A percentile compares a stretch with the other conserved stretches of the same genome.
Conservation (phyloP, 768 basidiomycete genomes). For the Boletales sp. region DNA sequence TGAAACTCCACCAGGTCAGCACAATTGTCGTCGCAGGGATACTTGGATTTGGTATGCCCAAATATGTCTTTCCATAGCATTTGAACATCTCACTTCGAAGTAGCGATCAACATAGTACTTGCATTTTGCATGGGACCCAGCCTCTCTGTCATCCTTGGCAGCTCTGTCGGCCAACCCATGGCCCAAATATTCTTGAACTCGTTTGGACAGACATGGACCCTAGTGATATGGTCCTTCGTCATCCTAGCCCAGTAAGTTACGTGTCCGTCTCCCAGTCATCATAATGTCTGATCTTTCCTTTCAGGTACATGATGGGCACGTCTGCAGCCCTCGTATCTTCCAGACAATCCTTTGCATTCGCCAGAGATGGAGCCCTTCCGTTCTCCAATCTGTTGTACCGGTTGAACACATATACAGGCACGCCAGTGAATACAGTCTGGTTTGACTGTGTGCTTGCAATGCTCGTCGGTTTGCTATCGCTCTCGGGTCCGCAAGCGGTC, state of each 20-base stretch:
- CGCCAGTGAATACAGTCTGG: constrained; percentile 61
- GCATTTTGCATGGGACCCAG: constrained; percentile 57
- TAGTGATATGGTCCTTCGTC: constrained; percentile 48
- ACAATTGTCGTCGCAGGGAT: constrained; percentile 43
- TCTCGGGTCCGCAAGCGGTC: constrained; percentile 51
- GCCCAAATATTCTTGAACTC: constrained; percentile 38
- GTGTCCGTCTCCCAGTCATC: not conserved
- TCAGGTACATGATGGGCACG: constrained; percentile 44
- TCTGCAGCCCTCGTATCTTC: constrained; percentile 42
- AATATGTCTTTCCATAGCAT: not conserved
- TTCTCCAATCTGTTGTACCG: constrained; percentile 49
- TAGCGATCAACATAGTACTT: constrained; percentile 46
- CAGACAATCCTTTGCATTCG: constrained; percentile 52
- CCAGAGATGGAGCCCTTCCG: constrained; percentile 58
- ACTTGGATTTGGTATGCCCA: constrained; percentile 39
- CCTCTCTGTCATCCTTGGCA: constrained; percentile 33
- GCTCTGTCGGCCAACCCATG: constrained; percentile 38
- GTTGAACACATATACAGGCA: constrained; percentile 48
- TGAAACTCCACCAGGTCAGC: constrained; percentile 12
- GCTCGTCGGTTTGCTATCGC: constrained; percentile 48
- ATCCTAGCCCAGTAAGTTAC: constrained; percentile 41
- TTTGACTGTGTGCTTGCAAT: constrained; percentile 38
- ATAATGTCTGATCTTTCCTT: not conserved
- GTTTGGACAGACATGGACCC: constrained; percentile 38
- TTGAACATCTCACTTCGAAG: not conserved